Conservation (phyloP, 208 protist species). For the Trypanosomatidae sp. region DNA sequence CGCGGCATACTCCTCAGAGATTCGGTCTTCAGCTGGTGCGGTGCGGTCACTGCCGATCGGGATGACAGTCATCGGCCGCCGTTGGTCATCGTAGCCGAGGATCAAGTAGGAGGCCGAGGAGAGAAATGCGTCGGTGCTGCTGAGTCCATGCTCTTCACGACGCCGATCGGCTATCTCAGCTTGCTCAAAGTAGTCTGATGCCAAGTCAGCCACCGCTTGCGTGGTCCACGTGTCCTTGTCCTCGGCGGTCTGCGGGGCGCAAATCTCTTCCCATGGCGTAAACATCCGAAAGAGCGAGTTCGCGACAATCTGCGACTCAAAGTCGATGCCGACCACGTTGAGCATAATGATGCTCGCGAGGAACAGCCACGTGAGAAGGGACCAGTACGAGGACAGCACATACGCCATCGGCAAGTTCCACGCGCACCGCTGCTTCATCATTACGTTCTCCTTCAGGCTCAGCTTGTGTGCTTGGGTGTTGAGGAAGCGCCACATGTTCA, state of each 20-base stretch:
- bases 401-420: conserved; percentile 84
- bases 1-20: conserved; percentile 56
- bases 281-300: conserved; percentile 81
- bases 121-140: conserved; percentile 56
- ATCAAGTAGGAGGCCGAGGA: conserved; percentile 81
- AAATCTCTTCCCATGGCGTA: conserved; percentile 68
- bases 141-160: conserved; percentile 27
- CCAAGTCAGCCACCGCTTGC: conserved; percentile 50
- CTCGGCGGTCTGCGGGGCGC: conserved; percentile 5
- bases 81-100: conserved; percentile 68
- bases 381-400: conserved; percentile 89
- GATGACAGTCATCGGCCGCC: conserved; percentile 76
- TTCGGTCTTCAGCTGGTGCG: conserved; percentile 20
- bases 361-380: conserved; percentile 70
- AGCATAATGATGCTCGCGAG: conserved; percentile 62
- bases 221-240: conserved; percentile 33
- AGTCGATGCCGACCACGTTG: conserved; percentile 82
- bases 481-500: conserved; percentile 90
- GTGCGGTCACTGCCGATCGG: conserved; percentile 44
- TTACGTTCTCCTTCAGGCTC: conserved; percentile 59
- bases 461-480: conserved; percentile 86
- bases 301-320: conserved; percentile 84
- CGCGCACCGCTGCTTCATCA: conserved; percentile 80
- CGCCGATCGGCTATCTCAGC: conserved; percentile 37
- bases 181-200: conserved; percentile 61